Evolutionary conservation across 345 rosid species (phyloP), one percentile per base, ranked within the genome.

Genomic region (Boechera retrofracta): DNA sequence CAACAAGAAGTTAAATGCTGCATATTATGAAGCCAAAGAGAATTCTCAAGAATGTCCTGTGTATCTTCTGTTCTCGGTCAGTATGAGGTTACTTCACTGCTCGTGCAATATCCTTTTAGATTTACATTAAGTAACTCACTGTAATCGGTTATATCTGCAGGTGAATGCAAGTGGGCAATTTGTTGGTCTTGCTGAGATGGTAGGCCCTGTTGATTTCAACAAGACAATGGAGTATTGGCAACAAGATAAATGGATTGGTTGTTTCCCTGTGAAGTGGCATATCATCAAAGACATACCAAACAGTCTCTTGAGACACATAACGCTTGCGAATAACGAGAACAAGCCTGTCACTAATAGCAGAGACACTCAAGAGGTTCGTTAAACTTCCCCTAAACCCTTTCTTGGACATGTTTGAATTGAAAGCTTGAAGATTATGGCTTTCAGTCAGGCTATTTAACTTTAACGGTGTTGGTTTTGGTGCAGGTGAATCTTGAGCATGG

Each of bases 81-180:
- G 97, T 83, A 67, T 47, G 1, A 72, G 6, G 51, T 32, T 10
- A 35, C 47, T 59, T 63, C 6, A 15, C 61, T 2, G 6, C 51
- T 62, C 5, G 7, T 62, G 57, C 57, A 53, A 12, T 71, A 16
- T 29, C 54, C 24, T 28, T 31, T 21, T 41, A 5, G 48, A 13
- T 59, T 51, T 13, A 3, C 56, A 21, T 58, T 8, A 7, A 45
- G 6, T 69, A 2, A 70, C 31, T 24, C 1, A 9, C 5, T 52
- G 15, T 52, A 10, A 58, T 36, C 13, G 51, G 15, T 67, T 73
- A 29, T 54, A 64, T 77, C 56, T 83, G 18, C 85, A 92, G 95
- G 97, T 92, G 71, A 92, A 92, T 57, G 83, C 93, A n/a, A 92
- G 95, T 71, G 93, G 93, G 5, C 93, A 92, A 31, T 92, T 92